A percentile compares a stretch with the other conserved stretches of the same genome.
These are phyloP conservation scores for Lasiosphaeria hispida DNA, from an alignment of 495 filamentous ascomycete genomes.

Conservation along the genomic window DNA sequence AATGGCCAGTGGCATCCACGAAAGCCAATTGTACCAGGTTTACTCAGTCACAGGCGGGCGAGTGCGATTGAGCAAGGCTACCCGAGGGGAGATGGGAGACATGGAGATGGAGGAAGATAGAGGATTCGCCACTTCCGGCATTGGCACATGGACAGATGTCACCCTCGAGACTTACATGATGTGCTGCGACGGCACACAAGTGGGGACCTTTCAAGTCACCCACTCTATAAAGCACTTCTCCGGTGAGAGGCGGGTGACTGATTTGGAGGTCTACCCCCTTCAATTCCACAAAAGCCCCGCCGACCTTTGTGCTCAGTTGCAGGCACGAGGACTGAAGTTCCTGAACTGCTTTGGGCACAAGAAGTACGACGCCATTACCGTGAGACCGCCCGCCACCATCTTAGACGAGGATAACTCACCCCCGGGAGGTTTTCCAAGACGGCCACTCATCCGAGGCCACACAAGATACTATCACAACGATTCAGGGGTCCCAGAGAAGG, in stretches of 20 bases:
- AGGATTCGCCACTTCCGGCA: conserved; percentile 6
- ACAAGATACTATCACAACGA: too few species aligned
- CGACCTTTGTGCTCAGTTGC: conserved; percentile 20
- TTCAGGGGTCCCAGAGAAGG: too few species aligned
- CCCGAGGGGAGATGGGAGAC: background rate
- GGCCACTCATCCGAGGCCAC: too few species aligned
- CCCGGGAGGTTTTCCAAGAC: background rate
- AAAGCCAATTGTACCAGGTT: conserved; percentile 25
- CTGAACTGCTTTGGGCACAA: conserved; percentile 28
- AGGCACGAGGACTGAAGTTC: conserved; percentile 32
- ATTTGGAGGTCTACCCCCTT: conserved; percentile 37
- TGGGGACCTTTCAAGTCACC: conserved; percentile 30
- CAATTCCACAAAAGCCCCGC: conserved; percentile 19
- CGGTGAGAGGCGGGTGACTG: conserved; percentile 31
- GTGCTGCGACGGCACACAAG: conserved; percentile 36
- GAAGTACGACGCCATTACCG: conserved; percentile 30
- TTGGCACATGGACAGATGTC: conserved; percentile 21
- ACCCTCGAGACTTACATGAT: conserved; percentile 32
- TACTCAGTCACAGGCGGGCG: conserved; percentile 28
- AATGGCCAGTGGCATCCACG: conserved; percentile 19
- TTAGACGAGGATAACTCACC: too few species aligned
- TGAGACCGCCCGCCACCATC: background rate
- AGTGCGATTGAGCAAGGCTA: conserved; percentile 15
- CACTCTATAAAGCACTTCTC: conserved; percentile 32
- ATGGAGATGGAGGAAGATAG: background rate